Conservation (phyloP, 768 basidiomycete species). For the Hygrophorus russula region DNA sequence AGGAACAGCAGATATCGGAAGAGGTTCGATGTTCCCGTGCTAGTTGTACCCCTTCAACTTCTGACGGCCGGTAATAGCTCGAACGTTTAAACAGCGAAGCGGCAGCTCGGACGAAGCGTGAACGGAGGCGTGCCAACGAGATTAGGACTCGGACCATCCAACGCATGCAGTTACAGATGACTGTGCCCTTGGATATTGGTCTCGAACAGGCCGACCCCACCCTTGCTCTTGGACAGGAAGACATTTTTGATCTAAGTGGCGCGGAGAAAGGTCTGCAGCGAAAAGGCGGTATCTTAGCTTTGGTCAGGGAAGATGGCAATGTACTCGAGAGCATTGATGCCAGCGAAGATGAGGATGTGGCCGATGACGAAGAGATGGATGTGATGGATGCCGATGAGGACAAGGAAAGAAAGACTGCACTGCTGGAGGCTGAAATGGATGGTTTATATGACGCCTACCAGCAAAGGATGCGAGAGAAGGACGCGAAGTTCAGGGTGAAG, state of each 20-base stretch:
- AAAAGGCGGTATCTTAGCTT: constrained; percentile 26
- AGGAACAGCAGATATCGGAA: constrained; percentile 81
- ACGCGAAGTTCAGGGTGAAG: constrained; percentile 79
- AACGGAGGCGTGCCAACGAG: constrained; percentile 81
- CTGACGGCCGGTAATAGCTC: constrained; percentile 38
- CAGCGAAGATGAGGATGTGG: constrained; percentile 32
- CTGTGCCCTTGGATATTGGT: constrained; percentile 93
- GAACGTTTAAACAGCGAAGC: constrained; percentile 75
- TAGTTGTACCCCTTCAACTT: neutral
- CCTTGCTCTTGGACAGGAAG: constrained; percentile 65
- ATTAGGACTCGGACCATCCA: constrained; percentile 79
- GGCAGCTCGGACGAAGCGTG: constrained; percentile 61
- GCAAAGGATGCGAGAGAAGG: constrained; percentile 66
- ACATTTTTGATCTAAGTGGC: constrained; percentile 76
- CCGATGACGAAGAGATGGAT: constrained; percentile 27
- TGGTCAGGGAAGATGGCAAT: constrained; percentile 16
- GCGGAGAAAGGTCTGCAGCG: constrained; percentile 34
- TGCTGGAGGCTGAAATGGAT: constrained; percentile 81
- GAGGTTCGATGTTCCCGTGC: constrained; percentile 42
- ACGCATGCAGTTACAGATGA: constrained; percentile 96
- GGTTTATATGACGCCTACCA: constrained; percentile 82
- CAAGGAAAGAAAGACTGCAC: constrained; percentile 36
- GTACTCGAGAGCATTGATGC: constrained; percentile 11
- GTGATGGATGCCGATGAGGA: constrained; percentile 10
- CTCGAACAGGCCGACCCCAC: constrained; percentile 71